These are phyloP conservation scores for Aspergillus fischeri DNA, from an alignment of 2,329 filamentous ascomycete species.

Conservation along the genomic window DNA sequence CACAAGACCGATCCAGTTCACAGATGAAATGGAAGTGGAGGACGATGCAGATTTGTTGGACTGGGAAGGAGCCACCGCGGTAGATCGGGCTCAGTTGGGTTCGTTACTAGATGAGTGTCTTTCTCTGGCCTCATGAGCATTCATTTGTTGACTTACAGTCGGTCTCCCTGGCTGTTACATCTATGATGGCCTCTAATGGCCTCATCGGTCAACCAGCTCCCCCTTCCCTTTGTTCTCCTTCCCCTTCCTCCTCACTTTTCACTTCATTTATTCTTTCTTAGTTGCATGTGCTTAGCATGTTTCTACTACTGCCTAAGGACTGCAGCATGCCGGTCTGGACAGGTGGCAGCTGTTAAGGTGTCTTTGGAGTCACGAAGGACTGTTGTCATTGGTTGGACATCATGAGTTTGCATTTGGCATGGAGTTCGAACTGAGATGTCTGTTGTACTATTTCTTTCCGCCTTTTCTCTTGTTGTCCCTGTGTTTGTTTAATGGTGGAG, in stretches of 20 bases:
- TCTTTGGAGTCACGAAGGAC: not conserved
- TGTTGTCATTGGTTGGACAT: not conserved
- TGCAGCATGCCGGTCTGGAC: not conserved
- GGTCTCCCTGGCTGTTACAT: not conserved
- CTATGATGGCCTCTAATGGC: not conserved
- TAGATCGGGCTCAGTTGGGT: slow-evolving; percentile 36
- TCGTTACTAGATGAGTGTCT: slow-evolving; percentile 40
- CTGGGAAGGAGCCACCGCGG: slow-evolving; percentile 36
- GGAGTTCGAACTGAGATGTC: not conserved
- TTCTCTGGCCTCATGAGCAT: slow-evolving; percentile 36
- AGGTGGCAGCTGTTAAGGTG: not conserved
- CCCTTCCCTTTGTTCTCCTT: slow-evolving; percentile 10
- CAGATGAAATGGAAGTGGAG: slow-evolving; percentile 40
- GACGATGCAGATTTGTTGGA: slow-evolving; percentile 34
- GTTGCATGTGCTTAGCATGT: not conserved
- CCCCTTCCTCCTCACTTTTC: slow-evolving; percentile 3
- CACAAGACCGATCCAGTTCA: slow-evolving; percentile 16
- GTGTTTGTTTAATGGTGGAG: not conserved
- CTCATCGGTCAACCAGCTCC: not conserved
- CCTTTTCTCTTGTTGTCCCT: not conserved
- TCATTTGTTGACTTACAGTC: not conserved
- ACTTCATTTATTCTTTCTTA: slow-evolving; percentile 5
- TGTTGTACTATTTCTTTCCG: not conserved
- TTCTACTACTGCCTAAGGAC: not conserved
- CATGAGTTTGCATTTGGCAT: not conserved